A percentile compares a stretch with the other conserved stretches of the same genome.
Evolutionary conservation across 306 rosid genomes (phyloP).

Genomic region (Cotoneaster glaucophyllus): DNA sequence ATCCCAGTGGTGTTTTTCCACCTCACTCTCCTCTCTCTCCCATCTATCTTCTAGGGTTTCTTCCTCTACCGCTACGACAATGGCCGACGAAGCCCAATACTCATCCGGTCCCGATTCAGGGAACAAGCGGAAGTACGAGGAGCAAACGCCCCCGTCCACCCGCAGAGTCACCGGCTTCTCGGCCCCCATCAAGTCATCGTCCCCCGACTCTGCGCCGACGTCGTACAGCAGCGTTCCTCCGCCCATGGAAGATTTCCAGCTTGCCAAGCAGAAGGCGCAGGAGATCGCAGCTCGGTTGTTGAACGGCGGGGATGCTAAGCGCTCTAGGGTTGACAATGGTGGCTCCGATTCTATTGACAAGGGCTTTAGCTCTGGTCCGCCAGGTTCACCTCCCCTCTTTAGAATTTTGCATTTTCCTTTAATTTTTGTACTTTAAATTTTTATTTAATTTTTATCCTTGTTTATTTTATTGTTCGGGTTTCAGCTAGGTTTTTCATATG

Average conservation of each 20-base stretch:
- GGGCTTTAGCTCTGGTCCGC: slow-evolving; percentile 36
- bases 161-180: slow-evolving; percentile 69
- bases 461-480: not conserved
- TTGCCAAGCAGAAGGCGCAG: slow-evolving; percentile 92
- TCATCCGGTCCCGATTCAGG: slow-evolving; percentile 46
- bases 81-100: slow-evolving; percentile 76
- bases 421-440: not conserved
- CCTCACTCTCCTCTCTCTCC: not conserved
- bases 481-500: not conserved
- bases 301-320: slow-evolving; percentile 58
- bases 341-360: slow-evolving; percentile 63
- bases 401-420: too few relatives aligned
- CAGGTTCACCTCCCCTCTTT: slow-evolving; percentile 12
- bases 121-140: slow-evolving; percentile 82
- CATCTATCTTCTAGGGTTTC: slow-evolving; percentile 43
- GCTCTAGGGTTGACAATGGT: slow-evolving; percentile 73
- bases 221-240: slow-evolving; percentile 67
- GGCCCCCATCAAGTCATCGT: slow-evolving; percentile 41
- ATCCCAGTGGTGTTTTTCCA: slow-evolving; percentile 1
- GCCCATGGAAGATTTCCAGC: slow-evolving; percentile 57
- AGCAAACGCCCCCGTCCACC: slow-evolving; percentile 34
- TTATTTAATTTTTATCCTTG: not conserved
- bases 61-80: slow-evolving; percentile 4
- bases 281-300: slow-evolving; percentile 89
- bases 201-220: slow-evolving; percentile 42